Evolutionary conservation across 768 basidiomycete species (phyloP).

Genomic region (Tricholoma furcatifolium): DNA sequence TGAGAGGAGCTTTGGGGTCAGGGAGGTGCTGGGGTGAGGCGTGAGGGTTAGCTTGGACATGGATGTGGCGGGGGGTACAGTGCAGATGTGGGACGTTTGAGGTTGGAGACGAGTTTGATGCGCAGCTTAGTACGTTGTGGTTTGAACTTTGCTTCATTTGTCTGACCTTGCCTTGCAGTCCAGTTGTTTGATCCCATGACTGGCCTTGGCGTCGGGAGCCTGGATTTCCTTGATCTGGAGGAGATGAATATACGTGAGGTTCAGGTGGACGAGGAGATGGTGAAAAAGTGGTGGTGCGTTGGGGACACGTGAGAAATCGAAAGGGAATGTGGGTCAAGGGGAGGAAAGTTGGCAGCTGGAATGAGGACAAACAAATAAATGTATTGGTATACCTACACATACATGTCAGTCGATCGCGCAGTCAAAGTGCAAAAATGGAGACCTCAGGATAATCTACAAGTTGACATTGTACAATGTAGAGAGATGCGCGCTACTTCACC

Average conservation of each 20-base stretch:
- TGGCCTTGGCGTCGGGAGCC: slow-evolving; percentile 50
- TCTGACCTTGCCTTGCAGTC: slow-evolving; percentile 32
- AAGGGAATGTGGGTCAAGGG: slow-evolving; percentile 78
- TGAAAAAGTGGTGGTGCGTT: slow-evolving; percentile 92
- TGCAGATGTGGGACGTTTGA: slow-evolving; percentile 62
- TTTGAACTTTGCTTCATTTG: no score
- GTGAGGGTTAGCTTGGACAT: slow-evolving; percentile 81
- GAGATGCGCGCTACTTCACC: no score
- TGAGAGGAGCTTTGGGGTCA: slow-evolving; percentile 56
- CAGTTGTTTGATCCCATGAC: slow-evolving; percentile 40
- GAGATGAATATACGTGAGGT: slow-evolving; percentile 6
- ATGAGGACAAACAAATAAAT: no score
- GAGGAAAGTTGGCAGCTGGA: neutral
- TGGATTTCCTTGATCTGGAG: slow-evolving; percentile 68
- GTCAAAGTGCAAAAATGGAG: no score
- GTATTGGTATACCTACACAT: no score
- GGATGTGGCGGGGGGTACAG: slow-evolving; percentile 89
- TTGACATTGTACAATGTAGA: no score
- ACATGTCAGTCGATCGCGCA: no score
- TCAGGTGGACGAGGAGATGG: slow-evolving; percentile 44
- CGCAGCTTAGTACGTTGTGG: slow-evolving; percentile 61
- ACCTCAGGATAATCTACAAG: no score
- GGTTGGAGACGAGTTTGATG: slow-evolving; percentile 70
- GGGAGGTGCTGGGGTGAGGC: slow-evolving; percentile 63
- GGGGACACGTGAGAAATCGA: slow-evolving; percentile 72